phyloP scores from a whole-genome alignment of 2,329 filamentous ascomycete genomes.

The Fusarium mundagurra region DNA sequence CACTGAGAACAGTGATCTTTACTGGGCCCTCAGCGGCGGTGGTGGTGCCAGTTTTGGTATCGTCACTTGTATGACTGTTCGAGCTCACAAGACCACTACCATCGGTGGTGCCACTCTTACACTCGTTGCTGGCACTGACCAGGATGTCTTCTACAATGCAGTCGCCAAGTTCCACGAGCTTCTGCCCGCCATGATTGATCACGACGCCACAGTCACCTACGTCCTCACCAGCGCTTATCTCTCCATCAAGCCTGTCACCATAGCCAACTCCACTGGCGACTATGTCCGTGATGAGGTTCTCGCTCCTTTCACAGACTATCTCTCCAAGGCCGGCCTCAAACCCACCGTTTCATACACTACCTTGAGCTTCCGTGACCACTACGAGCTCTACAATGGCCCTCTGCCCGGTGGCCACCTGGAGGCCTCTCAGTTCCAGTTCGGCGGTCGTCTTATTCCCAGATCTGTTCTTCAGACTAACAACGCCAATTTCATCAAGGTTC shows the following conservation, averaged over 20 bases:
- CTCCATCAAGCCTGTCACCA: slow-evolving; percentile 50
- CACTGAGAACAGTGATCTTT: slow-evolving; percentile 63
- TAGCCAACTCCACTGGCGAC: slow-evolving; percentile 50
- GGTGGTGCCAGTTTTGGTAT: slow-evolving; percentile 69
- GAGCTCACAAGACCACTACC: slow-evolving; percentile 49
- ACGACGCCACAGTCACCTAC: slow-evolving; percentile 61
- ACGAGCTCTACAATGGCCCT: slow-evolving; percentile 54
- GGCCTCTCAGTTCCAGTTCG: slow-evolving; percentile 45
- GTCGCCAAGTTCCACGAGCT: not conserved
- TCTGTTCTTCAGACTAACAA: slow-evolving; percentile 25
- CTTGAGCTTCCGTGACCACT: slow-evolving; percentile 48
- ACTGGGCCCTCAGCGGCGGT: slow-evolving; percentile 70
- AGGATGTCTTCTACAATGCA: slow-evolving; percentile 2
- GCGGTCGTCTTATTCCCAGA: slow-evolving; percentile 56
- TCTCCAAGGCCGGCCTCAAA: not conserved
- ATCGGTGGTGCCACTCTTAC: slow-evolving; percentile 1
- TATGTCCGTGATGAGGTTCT: not conserved
- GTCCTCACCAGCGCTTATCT: slow-evolving; percentile 59
- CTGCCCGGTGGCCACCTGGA: slow-evolving; percentile 49
- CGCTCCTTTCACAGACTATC: not conserved
- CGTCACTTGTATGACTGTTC: slow-evolving; percentile 64
- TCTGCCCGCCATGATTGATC: slow-evolving; percentile 59
- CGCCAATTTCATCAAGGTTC: not conserved
- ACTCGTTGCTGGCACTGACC: not conserved
- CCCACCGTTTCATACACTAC: not conserved